Percentiles rank a stretch among this genome's conserved stretches.
phyloP scores from a whole-genome alignment of 176 grass and related monocot genomes.

The Musa beccarii region DNA sequence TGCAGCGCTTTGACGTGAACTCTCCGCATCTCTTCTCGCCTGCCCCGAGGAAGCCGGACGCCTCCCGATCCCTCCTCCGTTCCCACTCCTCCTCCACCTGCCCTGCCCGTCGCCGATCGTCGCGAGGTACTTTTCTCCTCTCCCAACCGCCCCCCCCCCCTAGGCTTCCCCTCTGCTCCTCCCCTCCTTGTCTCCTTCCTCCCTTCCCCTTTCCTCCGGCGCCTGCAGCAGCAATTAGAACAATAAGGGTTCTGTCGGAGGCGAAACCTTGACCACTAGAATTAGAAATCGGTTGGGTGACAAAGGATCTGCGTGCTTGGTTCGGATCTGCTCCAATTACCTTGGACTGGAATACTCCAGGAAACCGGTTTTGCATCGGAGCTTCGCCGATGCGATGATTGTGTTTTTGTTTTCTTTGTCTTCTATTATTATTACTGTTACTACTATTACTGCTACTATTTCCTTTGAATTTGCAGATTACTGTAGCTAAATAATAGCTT shows the following conservation, averaged over 20 bases:
- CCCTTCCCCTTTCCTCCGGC: not conserved
- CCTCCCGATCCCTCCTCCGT: not conserved
- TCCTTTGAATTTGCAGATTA: not conserved
- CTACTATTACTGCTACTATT: not conserved
- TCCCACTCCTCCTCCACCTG: not conserved
- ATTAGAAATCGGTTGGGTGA: not conserved
- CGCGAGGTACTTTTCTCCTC: not conserved
- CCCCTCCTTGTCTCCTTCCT: not conserved
- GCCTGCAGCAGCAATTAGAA: not conserved
- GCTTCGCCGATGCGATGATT: not conserved
- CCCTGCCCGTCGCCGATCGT: not conserved
- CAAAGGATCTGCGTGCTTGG: not conserved
- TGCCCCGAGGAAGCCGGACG: not conserved
- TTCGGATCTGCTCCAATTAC: not conserved
- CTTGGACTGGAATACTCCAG: not conserved
- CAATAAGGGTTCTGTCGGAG: not conserved
- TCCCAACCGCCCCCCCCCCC: not conserved
- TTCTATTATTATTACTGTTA: too few relatives aligned
- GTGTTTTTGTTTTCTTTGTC: not conserved
- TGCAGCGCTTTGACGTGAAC: not conserved
- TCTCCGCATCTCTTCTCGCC: not conserved
- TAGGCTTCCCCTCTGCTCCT: not conserved
- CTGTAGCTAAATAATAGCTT: not conserved
- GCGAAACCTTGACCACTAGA: not conserved
- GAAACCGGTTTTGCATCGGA: not conserved